Evolutionary conservation across 2,329 filamentous ascomycete species (phyloP).

Genomic region (Xylariaceae sp.): DNA sequence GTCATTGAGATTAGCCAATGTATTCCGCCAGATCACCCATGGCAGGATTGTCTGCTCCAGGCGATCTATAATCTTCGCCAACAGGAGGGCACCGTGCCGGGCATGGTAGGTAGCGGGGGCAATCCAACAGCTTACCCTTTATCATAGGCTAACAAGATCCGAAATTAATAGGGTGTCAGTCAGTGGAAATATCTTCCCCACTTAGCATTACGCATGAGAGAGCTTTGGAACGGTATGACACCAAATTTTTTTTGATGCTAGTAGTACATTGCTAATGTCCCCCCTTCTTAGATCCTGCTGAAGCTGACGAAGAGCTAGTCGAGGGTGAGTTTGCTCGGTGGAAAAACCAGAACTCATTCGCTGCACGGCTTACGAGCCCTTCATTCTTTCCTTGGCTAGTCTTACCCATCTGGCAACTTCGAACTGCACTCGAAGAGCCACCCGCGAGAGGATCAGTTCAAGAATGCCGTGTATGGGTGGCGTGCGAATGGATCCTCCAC

Average conservation of each 20-base stretch:
- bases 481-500: constrained; percentile 12
- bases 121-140: neutral
- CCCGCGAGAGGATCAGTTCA: neutral
- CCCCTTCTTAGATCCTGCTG: neutral
- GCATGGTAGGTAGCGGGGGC: neutral
- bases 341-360: constrained; percentile 11
- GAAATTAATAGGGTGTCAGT: neutral
- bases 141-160: neutral
- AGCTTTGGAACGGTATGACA: neutral
- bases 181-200: neutral
- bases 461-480: constrained; percentile 17
- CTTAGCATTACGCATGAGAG: neutral
- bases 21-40: constrained; percentile 2
- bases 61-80: neutral
- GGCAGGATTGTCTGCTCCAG: neutral
- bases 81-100: neutral
- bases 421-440: neutral
- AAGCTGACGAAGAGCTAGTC: neutral
- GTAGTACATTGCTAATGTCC: neutral
- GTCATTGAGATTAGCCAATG: neutral
- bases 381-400: neutral
- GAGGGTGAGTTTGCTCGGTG: neutral
- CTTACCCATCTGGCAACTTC: neutral
- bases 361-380: neutral
- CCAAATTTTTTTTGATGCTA: neutral